Evolutionary conservation across 768 basidiomycete species (phyloP).

Genomic region (Boletus reticulatus): DNA sequence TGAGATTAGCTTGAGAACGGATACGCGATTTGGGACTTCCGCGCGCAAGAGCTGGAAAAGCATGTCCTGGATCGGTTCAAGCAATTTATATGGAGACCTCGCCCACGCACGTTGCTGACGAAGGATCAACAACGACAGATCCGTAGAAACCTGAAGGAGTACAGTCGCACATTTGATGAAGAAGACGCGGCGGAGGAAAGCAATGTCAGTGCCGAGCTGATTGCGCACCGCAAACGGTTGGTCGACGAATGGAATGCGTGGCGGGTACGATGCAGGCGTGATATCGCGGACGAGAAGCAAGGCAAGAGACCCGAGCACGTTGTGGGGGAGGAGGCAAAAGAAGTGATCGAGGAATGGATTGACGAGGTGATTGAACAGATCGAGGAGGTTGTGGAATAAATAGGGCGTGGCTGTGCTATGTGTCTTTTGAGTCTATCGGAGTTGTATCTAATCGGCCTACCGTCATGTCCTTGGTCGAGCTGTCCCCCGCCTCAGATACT

Average conservation of each 20-base stretch:
- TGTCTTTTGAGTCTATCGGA: neutral
- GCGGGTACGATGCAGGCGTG: conserved; percentile 70
- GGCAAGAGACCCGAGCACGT: conserved; percentile 33
- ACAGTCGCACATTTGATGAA: conserved; percentile 90
- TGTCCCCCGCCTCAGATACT: conserved; percentile 28
- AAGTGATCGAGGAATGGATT: conserved; percentile 92
- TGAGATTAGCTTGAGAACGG: conserved; percentile 85
- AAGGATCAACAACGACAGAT: conserved; percentile 88
- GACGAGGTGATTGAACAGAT: conserved; percentile 92
- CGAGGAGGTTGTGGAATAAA: conserved; percentile 69
- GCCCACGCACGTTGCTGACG: conserved; percentile 82
- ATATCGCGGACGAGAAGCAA: conserved; percentile 55
- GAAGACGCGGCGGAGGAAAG: conserved; percentile 96
- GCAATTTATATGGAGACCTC: conserved; percentile 97
- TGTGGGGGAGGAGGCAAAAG: conserved; percentile 60
- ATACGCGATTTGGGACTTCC: conserved; percentile 96
- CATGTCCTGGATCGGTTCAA: conserved; percentile 93
- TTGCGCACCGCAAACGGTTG: conserved; percentile 84
- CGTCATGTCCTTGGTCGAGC: conserved; percentile 29
- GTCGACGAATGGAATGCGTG: conserved; percentile 99
- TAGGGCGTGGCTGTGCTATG: conserved; percentile 24
- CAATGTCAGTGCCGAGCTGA: conserved; percentile 89
- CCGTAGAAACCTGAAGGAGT: conserved; percentile 87
- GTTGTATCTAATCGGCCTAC: conserved; percentile 22
- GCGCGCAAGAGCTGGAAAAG: conserved; percentile 91